phyloP scores from a whole-genome alignment of 2,329 filamentous ascomycete species.

The Colletotrichum ledebouriae region DNA sequence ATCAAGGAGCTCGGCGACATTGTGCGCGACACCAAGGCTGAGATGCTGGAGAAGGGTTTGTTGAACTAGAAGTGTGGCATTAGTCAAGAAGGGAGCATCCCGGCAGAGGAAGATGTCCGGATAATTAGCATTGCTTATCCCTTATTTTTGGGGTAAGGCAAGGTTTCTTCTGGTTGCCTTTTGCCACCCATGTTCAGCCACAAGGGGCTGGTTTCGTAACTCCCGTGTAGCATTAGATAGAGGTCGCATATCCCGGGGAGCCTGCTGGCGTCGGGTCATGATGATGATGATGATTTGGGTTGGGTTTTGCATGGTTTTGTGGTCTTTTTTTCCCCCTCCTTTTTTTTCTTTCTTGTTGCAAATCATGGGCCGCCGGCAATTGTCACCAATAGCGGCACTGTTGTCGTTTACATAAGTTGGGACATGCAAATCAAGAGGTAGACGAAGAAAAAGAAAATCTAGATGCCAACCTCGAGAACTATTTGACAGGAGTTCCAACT shows the following conservation, averaged over 20 bases:
- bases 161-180: too few species aligned
- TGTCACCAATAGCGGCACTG: slow-evolving; percentile 1
- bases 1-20: slow-evolving; percentile 62
- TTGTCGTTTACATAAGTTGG: neutral
- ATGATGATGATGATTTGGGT: slow-evolving; percentile 27
- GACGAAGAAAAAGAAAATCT: slow-evolving; percentile 12
- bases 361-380: slow-evolving; percentile 17
- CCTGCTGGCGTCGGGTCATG: slow-evolving; percentile 39
- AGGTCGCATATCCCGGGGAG: slow-evolving; percentile 33
- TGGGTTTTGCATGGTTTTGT: slow-evolving; percentile 9
- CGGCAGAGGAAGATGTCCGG: slow-evolving; percentile 11
- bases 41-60: slow-evolving; percentile 38
- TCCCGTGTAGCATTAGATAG: slow-evolving; percentile 35
- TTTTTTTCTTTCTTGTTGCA: neutral
- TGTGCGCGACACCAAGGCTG: slow-evolving; percentile 50
- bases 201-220: slow-evolving; percentile 17
- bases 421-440: neutral
- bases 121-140: slow-evolving; percentile 15
- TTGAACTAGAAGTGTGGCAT: slow-evolving; percentile 24
- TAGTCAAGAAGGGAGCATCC: neutral
- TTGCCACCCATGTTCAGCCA: too few species aligned
- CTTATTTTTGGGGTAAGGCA: slow-evolving; percentile 13
- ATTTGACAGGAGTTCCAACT: slow-evolving; percentile 24
- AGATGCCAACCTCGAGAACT: neutral
- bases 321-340: neutral